A percentile compares a stretch with the other conserved stretches of the same genome.
These are phyloP conservation scores for Oryza rufipogon DNA, from an alignment of 176 grass and related monocot species.

Conservation along the genomic window DNA sequence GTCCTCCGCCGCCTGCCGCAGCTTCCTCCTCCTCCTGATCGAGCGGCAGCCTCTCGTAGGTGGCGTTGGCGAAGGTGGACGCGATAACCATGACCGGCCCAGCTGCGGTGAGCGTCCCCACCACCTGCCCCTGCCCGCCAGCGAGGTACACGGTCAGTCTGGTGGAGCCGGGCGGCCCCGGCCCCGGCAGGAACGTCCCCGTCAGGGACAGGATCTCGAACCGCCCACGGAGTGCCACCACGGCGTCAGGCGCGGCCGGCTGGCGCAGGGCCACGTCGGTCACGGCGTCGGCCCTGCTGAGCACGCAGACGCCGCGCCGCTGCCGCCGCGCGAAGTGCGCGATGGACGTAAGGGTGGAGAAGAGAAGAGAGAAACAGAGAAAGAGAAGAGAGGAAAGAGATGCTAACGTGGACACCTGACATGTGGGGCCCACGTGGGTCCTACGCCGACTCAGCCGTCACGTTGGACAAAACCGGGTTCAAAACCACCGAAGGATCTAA, in stretches of 20 bases:
- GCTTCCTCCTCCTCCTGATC: neutral
- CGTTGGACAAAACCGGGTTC: too few species aligned
- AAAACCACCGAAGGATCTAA: too few species aligned
- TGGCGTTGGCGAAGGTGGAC: slow-evolving; percentile 82
- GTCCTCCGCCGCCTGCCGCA: too few species aligned
- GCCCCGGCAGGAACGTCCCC: slow-evolving; percentile 79
- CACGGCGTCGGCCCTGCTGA: slow-evolving; percentile 74
- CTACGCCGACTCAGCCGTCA: too few species aligned
- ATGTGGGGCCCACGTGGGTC: too few species aligned
- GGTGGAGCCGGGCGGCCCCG: slow-evolving; percentile 71
- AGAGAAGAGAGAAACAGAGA: too few species aligned
- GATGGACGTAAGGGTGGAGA: slow-evolving; percentile 39
- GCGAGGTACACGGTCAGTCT: slow-evolving; percentile 81
- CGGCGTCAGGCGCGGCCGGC: slow-evolving; percentile 56
- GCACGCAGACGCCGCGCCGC: slow-evolving; percentile 76
- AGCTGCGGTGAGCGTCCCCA: slow-evolving; percentile 75
- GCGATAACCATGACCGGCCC: slow-evolving; percentile 88
- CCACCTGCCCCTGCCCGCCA: slow-evolving; percentile 76
- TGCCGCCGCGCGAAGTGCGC: slow-evolving; percentile 73
- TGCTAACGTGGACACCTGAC: too few species aligned
- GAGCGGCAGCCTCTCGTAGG: slow-evolving; percentile 60
- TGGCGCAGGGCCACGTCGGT: slow-evolving; percentile 72
- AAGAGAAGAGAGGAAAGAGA: too few species aligned
- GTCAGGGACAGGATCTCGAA: slow-evolving; percentile 87
- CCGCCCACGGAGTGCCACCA: slow-evolving; percentile 68